These are phyloP conservation scores for Epichloe brachyelytri DNA, from an alignment of 2,329 filamentous ascomycete genomes.

Conservation along the genomic window DNA sequence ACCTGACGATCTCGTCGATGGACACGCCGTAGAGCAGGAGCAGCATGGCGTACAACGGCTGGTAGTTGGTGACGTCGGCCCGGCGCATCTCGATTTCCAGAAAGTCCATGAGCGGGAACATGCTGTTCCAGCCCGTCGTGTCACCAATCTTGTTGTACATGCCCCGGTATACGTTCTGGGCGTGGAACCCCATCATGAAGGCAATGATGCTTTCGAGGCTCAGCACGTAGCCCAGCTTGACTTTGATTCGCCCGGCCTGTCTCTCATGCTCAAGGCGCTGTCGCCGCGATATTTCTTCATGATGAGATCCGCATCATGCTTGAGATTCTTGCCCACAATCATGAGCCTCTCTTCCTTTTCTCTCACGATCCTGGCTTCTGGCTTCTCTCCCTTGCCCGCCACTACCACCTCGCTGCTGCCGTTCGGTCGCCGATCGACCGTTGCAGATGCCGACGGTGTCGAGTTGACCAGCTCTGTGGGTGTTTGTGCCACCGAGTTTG, in stretches of 20 bases:
- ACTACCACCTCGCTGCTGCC: slow-evolving; percentile 20
- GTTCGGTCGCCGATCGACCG: slow-evolving; percentile 16
- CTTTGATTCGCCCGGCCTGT: slow-evolving; percentile 19
- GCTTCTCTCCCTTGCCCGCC: slow-evolving; percentile 10
- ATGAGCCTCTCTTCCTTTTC: slow-evolving; percentile 26
- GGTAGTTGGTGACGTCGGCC: slow-evolving; percentile 19
- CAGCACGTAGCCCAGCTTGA: slow-evolving; percentile 29
- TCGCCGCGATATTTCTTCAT: slow-evolving; percentile 19
- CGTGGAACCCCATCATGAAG: slow-evolving; percentile 41
- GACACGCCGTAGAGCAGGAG: slow-evolving; percentile 31
- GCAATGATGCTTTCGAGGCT: slow-evolving; percentile 37
- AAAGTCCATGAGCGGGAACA: slow-evolving; percentile 31
- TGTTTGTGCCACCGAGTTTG: slow-evolving; percentile 38
- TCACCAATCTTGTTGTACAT: slow-evolving; percentile 32
- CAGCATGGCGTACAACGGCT: slow-evolving; percentile 28
- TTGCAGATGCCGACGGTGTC: slow-evolving; percentile 15
- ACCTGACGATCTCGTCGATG: slow-evolving; percentile 32
- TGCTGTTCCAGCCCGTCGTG: slow-evolving; percentile 26
- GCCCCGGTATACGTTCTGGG: slow-evolving; percentile 30
- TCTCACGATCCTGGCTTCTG: slow-evolving; percentile 16
- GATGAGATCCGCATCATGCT: slow-evolving; percentile 38
- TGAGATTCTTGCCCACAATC: slow-evolving; percentile 35
- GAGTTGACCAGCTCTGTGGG: slow-evolving; percentile 31
- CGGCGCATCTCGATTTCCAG: slow-evolving; percentile 28
- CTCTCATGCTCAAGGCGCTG: slow-evolving; percentile 10